Evolutionary conservation across 2,329 filamentous ascomycete species (phyloP).

Genomic region (Tolypocladium cylindrosporum): DNA sequence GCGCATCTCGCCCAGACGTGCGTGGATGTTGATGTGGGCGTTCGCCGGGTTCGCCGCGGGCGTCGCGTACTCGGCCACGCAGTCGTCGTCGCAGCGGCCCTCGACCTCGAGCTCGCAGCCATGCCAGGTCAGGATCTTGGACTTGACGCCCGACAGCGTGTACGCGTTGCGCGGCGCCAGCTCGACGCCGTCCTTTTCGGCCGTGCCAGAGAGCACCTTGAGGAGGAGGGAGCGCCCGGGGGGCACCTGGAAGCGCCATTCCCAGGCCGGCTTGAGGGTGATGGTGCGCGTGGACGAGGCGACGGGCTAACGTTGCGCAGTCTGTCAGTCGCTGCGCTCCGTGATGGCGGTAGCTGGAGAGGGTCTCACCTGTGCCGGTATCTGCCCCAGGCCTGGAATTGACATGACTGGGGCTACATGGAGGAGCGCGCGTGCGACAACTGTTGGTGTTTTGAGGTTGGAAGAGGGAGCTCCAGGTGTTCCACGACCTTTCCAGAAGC

Average conservation of each 20-base stretch:
- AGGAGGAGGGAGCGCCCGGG: slow-evolving; percentile 31
- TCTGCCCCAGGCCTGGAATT: slow-evolving; percentile 64
- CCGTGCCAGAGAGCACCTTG: slow-evolving; percentile 68
- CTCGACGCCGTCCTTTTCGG: slow-evolving; percentile 92
- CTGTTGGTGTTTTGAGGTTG: background rate
- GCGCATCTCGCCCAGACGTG: slow-evolving; percentile 68
- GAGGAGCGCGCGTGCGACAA: slow-evolving; percentile 5
- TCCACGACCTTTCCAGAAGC: background rate
- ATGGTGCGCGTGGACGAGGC: slow-evolving; percentile 34
- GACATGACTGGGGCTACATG: slow-evolving; percentile 45
- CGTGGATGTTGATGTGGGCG: slow-evolving; percentile 76
- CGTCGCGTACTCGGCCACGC: slow-evolving; percentile 51
- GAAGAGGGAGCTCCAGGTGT: background rate
- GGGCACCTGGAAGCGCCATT: slow-evolving; percentile 72
- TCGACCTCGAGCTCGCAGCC: slow-evolving; percentile 78
- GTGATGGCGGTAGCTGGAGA: background rate
- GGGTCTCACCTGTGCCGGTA: slow-evolving; percentile 44
- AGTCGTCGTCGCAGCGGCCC: slow-evolving; percentile 44
- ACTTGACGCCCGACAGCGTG: slow-evolving; percentile 71
- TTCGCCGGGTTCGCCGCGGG: slow-evolving; percentile 74
- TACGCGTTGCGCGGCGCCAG: slow-evolving; percentile 74
- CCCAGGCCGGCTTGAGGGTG: slow-evolving; percentile 52
- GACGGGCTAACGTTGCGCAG: slow-evolving; percentile 16
- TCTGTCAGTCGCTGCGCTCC: background rate
- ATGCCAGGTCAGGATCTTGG: slow-evolving; percentile 85